These are phyloP conservation scores for Coemansia sp. DNA, from an alignment of 192 early-diverging fungal genomes.

Conservation along the genomic window DNA sequence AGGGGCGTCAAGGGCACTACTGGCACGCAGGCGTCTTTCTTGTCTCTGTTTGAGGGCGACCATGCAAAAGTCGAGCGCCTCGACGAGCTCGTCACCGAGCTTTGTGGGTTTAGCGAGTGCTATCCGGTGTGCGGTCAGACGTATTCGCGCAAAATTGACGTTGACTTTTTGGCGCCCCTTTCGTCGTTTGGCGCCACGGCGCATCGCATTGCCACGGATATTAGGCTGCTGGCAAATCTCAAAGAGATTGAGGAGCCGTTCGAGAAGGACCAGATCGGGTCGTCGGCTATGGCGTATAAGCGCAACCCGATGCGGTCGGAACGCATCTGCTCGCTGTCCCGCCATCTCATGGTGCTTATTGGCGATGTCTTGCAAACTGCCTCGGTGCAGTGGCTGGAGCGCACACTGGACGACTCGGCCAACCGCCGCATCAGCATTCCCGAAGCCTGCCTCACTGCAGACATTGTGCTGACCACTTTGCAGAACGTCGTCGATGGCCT, in stretches of 20 bases:
- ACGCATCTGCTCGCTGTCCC: constrained; percentile 90
- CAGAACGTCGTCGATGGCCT: constrained; percentile 97
- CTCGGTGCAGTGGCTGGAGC: constrained; percentile 95
- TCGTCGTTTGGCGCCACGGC: constrained; percentile 92
- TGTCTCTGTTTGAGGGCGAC: constrained; percentile 91
- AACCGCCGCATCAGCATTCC: constrained; percentile 94
- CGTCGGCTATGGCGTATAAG: constrained; percentile 99
- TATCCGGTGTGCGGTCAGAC: constrained; percentile 97
- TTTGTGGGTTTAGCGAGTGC: constrained; percentile 77
- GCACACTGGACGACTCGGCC: constrained; percentile 95
- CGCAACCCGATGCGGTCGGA: constrained; percentile 99
- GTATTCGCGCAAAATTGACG: constrained; percentile 96
- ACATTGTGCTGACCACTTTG: constrained; percentile 90
- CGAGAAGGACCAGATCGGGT: constrained; percentile 98
- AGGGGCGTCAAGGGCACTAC: constrained; percentile 98
- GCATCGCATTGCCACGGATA: constrained; percentile 96
- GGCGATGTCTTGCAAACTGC: constrained; percentile 86
- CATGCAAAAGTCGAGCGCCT: constrained; percentile 90
- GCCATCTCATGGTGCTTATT: constrained; percentile 90
- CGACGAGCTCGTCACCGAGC: constrained; percentile 85
- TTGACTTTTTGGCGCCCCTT: constrained; percentile 82
- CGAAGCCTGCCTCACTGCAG: constrained; percentile 94
- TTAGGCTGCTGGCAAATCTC: constrained; percentile 90
- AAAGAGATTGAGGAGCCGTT: constrained; percentile 99
- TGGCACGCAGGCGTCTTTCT: constrained; percentile 96